phyloP scores from a whole-genome alignment of 768 basidiomycete genomes.

The Rhodotorula paludigena region DNA sequence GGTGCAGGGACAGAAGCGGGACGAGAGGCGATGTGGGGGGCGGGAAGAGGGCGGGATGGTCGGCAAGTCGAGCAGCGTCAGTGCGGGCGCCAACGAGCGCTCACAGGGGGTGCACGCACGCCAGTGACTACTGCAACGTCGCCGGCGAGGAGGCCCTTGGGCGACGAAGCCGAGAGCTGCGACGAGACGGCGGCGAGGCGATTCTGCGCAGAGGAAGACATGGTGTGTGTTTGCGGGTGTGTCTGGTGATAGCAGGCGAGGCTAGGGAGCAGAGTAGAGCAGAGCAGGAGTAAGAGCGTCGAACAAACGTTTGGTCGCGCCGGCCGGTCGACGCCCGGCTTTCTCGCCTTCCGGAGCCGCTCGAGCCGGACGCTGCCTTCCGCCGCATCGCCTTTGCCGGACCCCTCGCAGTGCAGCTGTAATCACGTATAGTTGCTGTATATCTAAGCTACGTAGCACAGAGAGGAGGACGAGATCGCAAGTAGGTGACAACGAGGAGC shows the following conservation, averaged over 20 bases:
- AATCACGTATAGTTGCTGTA: too few relatives aligned
- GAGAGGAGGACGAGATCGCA: neutral
- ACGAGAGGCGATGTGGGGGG: neutral
- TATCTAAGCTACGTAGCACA: too few relatives aligned
- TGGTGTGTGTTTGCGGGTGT: neutral
- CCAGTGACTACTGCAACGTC: slow-evolving; percentile 85
- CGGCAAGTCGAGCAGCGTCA: too few relatives aligned
- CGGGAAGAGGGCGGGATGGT: neutral
- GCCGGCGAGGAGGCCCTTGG: slow-evolving; percentile 30
- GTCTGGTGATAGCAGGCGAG: neutral
- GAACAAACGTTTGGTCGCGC: too few relatives aligned
- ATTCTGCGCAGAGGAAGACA: slow-evolving; percentile 23
- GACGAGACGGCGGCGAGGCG: slow-evolving; percentile 20
- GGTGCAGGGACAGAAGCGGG: neutral
- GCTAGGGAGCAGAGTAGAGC: neutral
- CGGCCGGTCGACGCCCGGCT: too few relatives aligned
- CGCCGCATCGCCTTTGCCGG: neutral
- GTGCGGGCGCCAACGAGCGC: too few relatives aligned
- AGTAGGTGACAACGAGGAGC: neutral
- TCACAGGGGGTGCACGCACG: slow-evolving; percentile 45
- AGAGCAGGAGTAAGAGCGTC: neutral
- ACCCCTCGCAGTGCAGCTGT: neutral
- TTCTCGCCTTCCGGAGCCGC: too few relatives aligned
- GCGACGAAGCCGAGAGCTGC: slow-evolving; percentile 11
- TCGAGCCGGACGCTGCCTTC: neutral